Base-by-base conservation (phyloP, 2,329 filamentous ascomycete species). In the Alternaria novae-zelandiae region DNA sequence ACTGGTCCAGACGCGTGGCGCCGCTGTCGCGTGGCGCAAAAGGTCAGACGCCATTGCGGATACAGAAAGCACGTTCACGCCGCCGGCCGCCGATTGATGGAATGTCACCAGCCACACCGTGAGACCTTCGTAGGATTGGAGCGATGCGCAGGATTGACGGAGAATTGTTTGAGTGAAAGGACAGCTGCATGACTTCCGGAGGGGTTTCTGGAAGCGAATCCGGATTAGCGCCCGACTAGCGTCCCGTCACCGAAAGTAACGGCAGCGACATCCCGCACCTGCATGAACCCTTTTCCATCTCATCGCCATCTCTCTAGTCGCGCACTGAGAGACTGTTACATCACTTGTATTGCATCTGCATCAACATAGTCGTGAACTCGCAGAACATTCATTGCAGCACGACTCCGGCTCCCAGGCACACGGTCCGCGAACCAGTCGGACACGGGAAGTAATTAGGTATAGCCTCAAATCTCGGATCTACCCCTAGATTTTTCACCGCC, bases 81-180 rank as follows among this genome's bases (percentile, higher is more conserved):
- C 15, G 21, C 25, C 43, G 28, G 15, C 13, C 12, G 64, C 64
- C 49, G 63, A 71, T 73, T 73, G 70, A 70, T 66, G 69, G 70
- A 71, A 69, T 20, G 55, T 57, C 56, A 54, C 11, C 49, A 53
- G 49, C 49, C 28, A 51, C 49, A 21, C 15, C 12, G 17, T 51
- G 17, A 17, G 20, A 20, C 49, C 21, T 20, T 28, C 30, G 36
- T 15, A 32, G 28, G 30, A 53, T 36, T 41, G 49, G 30, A 53
- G 30, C 28, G 28, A 53, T 53, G 20, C 32, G 30, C 49, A 53
- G 28, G 30, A 5, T 53, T 36, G 28, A 36, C 28, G 49, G 49
- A 53, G 49, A 53, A 53, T 41, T 25, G 20, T 53, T 53, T 12
- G 28, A 36, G 28, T 53, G 49, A 25, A 53, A 53, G 49, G 49